phyloP scores from a whole-genome alignment of 2,329 filamentous ascomycete genomes.

The Rugonectria rugulosa region DNA sequence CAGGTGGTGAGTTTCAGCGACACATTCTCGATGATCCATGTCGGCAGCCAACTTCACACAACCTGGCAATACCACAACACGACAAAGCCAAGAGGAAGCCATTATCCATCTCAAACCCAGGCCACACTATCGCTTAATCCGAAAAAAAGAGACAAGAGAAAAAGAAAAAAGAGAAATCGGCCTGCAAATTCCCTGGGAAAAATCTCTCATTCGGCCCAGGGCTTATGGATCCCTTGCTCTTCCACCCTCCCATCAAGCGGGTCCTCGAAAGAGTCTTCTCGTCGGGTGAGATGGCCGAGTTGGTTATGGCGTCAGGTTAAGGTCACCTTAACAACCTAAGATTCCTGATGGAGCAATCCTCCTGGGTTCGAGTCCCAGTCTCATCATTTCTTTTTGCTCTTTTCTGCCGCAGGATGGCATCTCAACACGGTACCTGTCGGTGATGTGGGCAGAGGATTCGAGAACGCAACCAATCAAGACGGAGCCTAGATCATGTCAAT shows the following conservation, averaged over 20 bases:
- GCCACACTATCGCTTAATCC: no score
- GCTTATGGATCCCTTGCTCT: conserved; percentile 15
- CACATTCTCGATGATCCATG: no score
- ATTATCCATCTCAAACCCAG: no score
- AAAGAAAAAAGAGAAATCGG: no score
- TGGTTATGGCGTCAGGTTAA: conserved; percentile 35
- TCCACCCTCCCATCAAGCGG: conserved; percentile 18
- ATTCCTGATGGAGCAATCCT: conserved; percentile 34
- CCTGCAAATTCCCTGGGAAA: background rate
- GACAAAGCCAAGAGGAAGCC: no score
- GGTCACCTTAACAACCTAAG: conserved; percentile 29
- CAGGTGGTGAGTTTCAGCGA: no score
- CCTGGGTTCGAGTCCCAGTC: conserved; percentile 34
- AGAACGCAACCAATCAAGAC: no score
- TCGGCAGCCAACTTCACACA: no score
- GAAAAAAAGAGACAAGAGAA: no score
- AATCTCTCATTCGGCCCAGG: background rate
- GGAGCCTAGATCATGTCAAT: no score
- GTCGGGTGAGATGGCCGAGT: conserved; percentile 32
- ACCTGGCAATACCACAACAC: no score
- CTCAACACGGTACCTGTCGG: background rate
- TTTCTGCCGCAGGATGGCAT: background rate
- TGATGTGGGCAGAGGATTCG: no score
- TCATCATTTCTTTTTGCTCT: conserved; percentile 23
- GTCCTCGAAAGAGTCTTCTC: conserved; percentile 12